Percentiles rank a stretch among this genome's conserved stretches.
These are phyloP conservation scores for Eurotiales sp. DNA, from an alignment of 2,329 filamentous ascomycete species.

Conservation along the genomic window DNA sequence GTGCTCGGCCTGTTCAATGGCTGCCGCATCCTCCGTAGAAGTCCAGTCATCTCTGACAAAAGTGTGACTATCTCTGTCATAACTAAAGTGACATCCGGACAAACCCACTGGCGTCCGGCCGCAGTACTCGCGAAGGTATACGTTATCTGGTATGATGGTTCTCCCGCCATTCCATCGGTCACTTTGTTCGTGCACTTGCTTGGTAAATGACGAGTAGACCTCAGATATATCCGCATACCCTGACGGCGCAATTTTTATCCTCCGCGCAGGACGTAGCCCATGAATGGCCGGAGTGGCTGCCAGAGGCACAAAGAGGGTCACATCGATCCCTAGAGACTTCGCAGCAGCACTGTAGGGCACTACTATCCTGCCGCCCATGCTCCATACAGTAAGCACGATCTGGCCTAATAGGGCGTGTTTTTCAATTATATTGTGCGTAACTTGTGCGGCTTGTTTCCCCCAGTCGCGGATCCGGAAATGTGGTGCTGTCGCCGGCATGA, in stretches of 20 bases:
- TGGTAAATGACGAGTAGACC: background rate
- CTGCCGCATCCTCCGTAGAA: conserved; percentile 11
- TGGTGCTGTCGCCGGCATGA: conserved; percentile 16
- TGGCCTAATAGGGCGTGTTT: conserved; percentile 3
- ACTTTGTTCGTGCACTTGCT: conserved; percentile 8
- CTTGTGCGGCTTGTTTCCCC: conserved; percentile 19
- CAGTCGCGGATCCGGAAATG: conserved; percentile 19
- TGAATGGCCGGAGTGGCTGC: conserved; percentile 17
- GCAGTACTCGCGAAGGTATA: conserved; percentile 14
- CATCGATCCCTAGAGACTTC: conserved; percentile 2
- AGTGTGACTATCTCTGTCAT: background rate
- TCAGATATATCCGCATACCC: conserved; percentile 2
- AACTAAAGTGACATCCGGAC: conserved; percentile 8
- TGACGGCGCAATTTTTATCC: background rate
- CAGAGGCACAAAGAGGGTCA: conserved; percentile 15
- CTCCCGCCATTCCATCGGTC: background rate
- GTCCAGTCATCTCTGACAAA: conserved; percentile 5
- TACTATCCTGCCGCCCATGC: conserved; percentile 18
- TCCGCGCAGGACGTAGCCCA: conserved; percentile 1
- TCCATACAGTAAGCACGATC: conserved; percentile 17
- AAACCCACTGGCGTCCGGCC: conserved; percentile 14
- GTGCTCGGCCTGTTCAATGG: conserved; percentile 7
- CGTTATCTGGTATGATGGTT: conserved; percentile 11
- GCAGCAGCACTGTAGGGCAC: conserved; percentile 10
- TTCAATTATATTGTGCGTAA: conserved; percentile 14